Evolutionary conservation across 768 basidiomycete species (phyloP).

Genomic region (Macrolepiota dolichaula): DNA sequence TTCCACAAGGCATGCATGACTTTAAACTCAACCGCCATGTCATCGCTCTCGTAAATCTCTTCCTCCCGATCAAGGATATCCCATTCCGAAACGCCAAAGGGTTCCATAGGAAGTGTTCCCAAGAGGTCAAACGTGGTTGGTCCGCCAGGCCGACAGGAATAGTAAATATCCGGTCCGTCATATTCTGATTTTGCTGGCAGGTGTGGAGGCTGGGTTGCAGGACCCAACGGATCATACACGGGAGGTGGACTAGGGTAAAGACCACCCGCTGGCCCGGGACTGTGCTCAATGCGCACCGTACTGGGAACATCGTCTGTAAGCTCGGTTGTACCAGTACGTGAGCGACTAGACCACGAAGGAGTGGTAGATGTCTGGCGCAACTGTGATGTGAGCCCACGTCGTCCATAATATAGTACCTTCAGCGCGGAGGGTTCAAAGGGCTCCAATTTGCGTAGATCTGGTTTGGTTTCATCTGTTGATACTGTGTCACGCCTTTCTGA

Average conservation of each 20-base stretch:
- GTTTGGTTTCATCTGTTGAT: not conserved
- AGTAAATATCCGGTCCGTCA: conserved; percentile 42
- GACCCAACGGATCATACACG: conserved; percentile 41
- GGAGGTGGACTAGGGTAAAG: conserved; percentile 40
- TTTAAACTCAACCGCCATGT: conserved; percentile 72
- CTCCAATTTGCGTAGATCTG: not conserved
- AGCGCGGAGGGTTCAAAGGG: not conserved
- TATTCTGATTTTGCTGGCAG: conserved; percentile 46
- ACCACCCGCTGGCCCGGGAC: conserved; percentile 8
- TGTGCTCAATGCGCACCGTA: conserved; percentile 4
- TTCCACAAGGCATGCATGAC: conserved; percentile 78
- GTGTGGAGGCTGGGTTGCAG: conserved; percentile 49
- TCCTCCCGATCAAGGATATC: conserved; percentile 69
- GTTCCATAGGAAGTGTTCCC: conserved; percentile 52
- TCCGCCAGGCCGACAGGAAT: conserved; percentile 67
- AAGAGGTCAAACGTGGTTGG: conserved; percentile 64
- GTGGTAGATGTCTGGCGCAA: not conserved
- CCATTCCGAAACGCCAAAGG: conserved; percentile 69
- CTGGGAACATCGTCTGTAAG: conserved; percentile 7
- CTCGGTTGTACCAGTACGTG: conserved; percentile 8
- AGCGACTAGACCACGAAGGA: not conserved
- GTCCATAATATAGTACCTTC: not conserved
- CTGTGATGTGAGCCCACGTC: not conserved
- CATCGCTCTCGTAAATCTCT: conserved; percentile 69
- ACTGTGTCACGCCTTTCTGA: not conserved